Conservation (phyloP, 139 green algal genomes). For the Micractinium sp. region DNA sequence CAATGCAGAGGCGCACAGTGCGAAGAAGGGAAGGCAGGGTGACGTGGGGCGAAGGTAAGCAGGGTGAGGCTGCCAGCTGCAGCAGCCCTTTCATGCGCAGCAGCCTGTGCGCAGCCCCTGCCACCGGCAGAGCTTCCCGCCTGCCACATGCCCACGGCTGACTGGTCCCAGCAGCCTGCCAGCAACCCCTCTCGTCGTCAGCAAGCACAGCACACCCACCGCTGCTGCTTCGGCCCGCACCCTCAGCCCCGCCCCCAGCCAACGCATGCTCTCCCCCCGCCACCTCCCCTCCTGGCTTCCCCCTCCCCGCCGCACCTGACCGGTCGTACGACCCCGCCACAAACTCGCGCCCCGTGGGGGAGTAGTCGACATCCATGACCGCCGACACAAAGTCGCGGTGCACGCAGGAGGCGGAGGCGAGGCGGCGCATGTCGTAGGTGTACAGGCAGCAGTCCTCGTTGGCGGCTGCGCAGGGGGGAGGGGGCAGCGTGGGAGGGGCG, state of each 20-base stretch:
- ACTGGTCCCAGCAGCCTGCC: too few species aligned
- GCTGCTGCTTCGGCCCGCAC: too few species aligned
- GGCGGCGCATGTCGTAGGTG: conserved; percentile 97
- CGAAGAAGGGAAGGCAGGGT: not conserved
- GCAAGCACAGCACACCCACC: too few species aligned
- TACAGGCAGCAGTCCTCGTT: conserved; percentile 98
- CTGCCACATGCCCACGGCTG: too few species aligned
- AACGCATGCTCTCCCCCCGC: not conserved
- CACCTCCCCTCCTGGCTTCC: not conserved
- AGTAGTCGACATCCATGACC: conserved; percentile 98
- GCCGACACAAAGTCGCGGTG: conserved; percentile 95
- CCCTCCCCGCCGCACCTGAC: conserved; percentile 28
- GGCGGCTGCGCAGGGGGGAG: conserved; percentile 56
- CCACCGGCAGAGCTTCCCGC: too few species aligned
- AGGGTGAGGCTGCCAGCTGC: not conserved
- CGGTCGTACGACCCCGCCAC: conserved; percentile 96
- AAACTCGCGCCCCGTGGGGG: conserved; percentile 97
- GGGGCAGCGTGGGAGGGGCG: not conserved
- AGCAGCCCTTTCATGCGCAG: too few species aligned
- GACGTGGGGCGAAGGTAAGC: not conserved
- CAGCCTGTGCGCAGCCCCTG: too few species aligned
- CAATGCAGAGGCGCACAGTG: not conserved
- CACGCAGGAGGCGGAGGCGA: conserved; percentile 84
- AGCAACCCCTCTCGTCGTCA: too few species aligned
- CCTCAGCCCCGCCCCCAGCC: too few species aligned